Percentiles rank a stretch among this genome's conserved stretches.
Evolutionary conservation across 228 moss, liverwort and hornwort species (phyloP).

Genomic region (Sphagnum fallax): DNA sequence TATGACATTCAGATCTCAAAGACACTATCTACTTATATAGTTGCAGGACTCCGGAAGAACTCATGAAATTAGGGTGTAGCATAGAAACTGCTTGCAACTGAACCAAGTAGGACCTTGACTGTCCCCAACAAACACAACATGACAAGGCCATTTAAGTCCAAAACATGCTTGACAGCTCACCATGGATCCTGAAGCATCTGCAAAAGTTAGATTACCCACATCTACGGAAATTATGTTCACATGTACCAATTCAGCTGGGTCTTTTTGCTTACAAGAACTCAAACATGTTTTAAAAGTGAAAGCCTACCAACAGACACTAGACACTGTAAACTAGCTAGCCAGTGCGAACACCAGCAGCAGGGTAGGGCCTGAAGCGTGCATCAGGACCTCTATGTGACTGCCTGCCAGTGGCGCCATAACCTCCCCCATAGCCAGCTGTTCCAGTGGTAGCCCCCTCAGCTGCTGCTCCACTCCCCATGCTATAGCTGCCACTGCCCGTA

Average conservation of each 20-base stretch:
- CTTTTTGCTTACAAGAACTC: not conserved
- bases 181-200: not conserved
- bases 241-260: not conserved
- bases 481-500: constrained; percentile 60
- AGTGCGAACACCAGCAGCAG: constrained; percentile 93
- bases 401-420: constrained; percentile 96
- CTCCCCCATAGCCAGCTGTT: constrained; percentile 90
- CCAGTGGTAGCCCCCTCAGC: constrained; percentile 55
- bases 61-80: no score
- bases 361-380: constrained; percentile 87
- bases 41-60: no score
- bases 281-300: not conserved
- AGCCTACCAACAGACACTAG: not conserved
- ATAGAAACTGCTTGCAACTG: no score
- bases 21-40: no score
- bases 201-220: constrained; percentile 16
- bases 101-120: no score
- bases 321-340: constrained; percentile 46
- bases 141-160: no score
- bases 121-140: no score
- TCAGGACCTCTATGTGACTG: constrained; percentile 99
- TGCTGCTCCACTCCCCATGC: constrained; percentile 26
- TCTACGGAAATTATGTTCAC: not conserved
- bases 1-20: no score
- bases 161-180: no score